Base-by-base conservation (phyloP, 257 asterid species). In the Ophiorrhiza pumila region DNA sequence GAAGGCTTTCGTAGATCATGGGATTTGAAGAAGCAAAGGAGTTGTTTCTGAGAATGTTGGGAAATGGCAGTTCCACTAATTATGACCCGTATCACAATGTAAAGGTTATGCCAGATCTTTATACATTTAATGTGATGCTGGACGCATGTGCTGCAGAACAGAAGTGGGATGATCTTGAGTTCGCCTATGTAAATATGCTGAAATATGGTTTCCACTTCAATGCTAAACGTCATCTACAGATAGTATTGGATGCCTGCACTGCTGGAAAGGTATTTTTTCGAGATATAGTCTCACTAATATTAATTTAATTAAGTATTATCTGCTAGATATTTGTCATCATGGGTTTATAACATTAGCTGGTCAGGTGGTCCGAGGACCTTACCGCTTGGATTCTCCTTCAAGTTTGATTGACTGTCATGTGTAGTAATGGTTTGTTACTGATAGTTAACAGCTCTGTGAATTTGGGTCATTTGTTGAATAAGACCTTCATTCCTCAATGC, bases 121-220 rank as follows among this genome's bases (percentile, higher is more conserved):
- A 88, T 76, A 74, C 97, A 45, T 91, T 94, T 82, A 91, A 91
- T 80, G 83, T 89, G 73, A 88, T 94, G 93, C 82, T 94, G 71
- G 99, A 91, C 60, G 96, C 86, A 15, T 94, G 88, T 32, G 81
- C 73, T 68, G 74, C 47, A 71, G 88, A 74, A 79, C 77, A 84
- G 78, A 88, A 76, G 78, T 94, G 99, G 99, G 97, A 90, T 34
- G 97, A 94, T 77, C 87, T 90, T 62, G 88, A 84, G 85, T 84
- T 88, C 82, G 83, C 82, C 23, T 94, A 87, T 46, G 43, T 70
- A 45, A 84, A 85, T 74, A 91, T 94, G 98, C 83, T 91, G 81
- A 84, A 82, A 79, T 81, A 72, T 45, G 95, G 97, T 45, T 88
- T 85, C 78, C 96, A 80, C 63, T 94, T 91, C 87, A 94, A 90